Base-by-base conservation (phyloP, 192 early-diverging fungal species). In the Rhizophagus clarus region DNA sequence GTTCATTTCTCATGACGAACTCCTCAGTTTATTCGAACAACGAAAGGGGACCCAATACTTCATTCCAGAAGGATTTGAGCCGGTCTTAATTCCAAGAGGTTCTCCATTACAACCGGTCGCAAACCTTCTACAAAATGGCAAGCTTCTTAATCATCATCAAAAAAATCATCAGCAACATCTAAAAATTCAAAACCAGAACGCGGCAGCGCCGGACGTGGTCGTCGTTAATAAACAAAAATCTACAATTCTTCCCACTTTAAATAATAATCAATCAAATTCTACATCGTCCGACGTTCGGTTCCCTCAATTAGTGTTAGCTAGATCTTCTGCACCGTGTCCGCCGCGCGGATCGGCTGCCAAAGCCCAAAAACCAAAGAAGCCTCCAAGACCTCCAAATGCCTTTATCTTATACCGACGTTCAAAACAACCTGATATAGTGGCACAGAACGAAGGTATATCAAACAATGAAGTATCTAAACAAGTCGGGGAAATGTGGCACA, bases 361-460 rank as follows among this genome's bases (percentile, higher is more conserved):
- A 71, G 56, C 68, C 3, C 26, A n/a, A 14, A 79, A 79, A 40
- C 77, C 66, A 37, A 80, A 80, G 31, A 86, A 82, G 28, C 75
- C 82, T 14, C 85, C 85, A 29, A 77, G 85, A 29, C 85, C 85
- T 26, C 67, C 80, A 12, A 86, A 86, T 67, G 81, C 82, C 1
- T 86, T 86, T 49, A 45, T 86, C 0, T 68, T 86, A 24, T 86
- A 83, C 42, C 81, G 85, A 9, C 24, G 77, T 14, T 71, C 49
- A 12, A 86, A 75, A 61, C 83, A 84, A 26, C 73, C 64, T 4
- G 77, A 69, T 1, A 74, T 79, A 28, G 77, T 79, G 24, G 68
- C 68, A 20, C 28, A 29, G 0, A 83, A 75, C 26, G 68, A 72
- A 28, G 82, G 82, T 7, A 47, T 84, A 12, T 71, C 82, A n/a